Conservation (phyloP, 1,284 basidiomycete genomes). For the Rhodotorula mucilaginosa region DNA sequence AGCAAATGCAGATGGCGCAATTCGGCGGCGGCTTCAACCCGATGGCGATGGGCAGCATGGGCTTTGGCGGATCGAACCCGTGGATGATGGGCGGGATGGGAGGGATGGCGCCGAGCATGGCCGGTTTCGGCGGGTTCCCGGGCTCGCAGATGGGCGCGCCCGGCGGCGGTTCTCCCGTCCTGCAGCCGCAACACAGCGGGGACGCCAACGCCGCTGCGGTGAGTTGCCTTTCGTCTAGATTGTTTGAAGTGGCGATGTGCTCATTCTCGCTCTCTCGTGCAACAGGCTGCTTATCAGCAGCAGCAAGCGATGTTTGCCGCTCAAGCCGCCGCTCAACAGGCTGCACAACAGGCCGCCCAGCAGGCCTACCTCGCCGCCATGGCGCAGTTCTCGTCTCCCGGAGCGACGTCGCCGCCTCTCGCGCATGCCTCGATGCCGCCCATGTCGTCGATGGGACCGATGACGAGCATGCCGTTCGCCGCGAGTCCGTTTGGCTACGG, state of each 20-base stretch:
- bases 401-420: constrained; percentile 16
- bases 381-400: constrained; percentile 32
- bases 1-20: constrained; percentile 68
- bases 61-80: constrained; percentile 40
- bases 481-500: constrained; percentile 3
- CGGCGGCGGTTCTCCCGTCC: constrained; percentile 54
- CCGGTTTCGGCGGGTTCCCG: constrained; percentile 38
- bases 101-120: constrained; percentile 8
- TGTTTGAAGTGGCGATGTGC: constrained; percentile 48
- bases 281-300: constrained; percentile 56
- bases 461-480: constrained; percentile 18
- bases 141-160: constrained; percentile 55
- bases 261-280: constrained; percentile 43
- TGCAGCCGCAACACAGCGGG: constrained; percentile 53
- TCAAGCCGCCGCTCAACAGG: constrained; percentile 47
- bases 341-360: constrained; percentile 47
- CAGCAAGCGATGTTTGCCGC: constrained; percentile 69
- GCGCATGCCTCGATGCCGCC: constrained; percentile 15
- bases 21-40: constrained; percentile 43
- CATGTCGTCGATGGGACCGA: constrained; percentile 14
- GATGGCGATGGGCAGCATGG: constrained; percentile 42
- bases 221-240: constrained; percentile 2
- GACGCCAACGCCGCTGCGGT: constrained; percentile 49
- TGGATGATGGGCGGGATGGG: constrained; percentile 50
- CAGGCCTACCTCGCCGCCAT: constrained; percentile 42